Evolutionary conservation across 169 alveolate species (phyloP), one percentile per base, ranked within the genome.

Genomic region (Eimeria sp.): DNA sequence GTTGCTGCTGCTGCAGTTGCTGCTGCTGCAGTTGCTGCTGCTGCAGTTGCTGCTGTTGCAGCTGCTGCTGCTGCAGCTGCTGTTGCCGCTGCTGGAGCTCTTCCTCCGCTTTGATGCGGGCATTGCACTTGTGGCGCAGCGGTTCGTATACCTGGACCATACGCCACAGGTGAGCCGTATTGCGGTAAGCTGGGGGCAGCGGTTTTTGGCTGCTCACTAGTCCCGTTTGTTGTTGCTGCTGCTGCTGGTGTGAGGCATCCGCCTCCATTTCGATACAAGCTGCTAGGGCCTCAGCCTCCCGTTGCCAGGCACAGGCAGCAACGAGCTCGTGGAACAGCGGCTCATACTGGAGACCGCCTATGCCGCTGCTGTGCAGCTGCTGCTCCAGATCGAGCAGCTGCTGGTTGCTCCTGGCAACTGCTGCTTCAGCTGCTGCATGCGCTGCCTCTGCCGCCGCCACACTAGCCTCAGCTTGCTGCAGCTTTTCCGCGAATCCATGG

Each of bases 331-430:
- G 90, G 40, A 90, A 90, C 68, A 90, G 58, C 25, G 85, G 90
- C 68, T 90, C 95, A 30, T 76, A 72, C 80, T 77, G 90, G 76
- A 90, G 90, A n/a, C 95, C 95, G 0, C 89, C 74, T 18, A 90
- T 62, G 58, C 95, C 95, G 40, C 82, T 54, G 78, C 85, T 56
- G 90, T 64, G 85, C 43, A 90, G 89, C 54, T 78, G 95, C 85
- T 90, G 95, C 90, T 90, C 95, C 49, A 90, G 90, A n/a, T 90
- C 72, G 40, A 77, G 95, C 95, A 83, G 66, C 85, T 76, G 68
- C 82, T 64, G 68, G 85, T 90, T 56, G 27, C 90, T 85, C 60
- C 91, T 62, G 30, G 62, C 91, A 33, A 85, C 91, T 62, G 91
- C 91, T 62, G 80, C 82, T 68, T 46, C 88, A 25, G 82, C 95